Percentiles rank a stretch among this genome's conserved stretches.
Evolutionary conservation across 257 asterid species (phyloP).

Genomic region (Euphrasia confusa): DNA sequence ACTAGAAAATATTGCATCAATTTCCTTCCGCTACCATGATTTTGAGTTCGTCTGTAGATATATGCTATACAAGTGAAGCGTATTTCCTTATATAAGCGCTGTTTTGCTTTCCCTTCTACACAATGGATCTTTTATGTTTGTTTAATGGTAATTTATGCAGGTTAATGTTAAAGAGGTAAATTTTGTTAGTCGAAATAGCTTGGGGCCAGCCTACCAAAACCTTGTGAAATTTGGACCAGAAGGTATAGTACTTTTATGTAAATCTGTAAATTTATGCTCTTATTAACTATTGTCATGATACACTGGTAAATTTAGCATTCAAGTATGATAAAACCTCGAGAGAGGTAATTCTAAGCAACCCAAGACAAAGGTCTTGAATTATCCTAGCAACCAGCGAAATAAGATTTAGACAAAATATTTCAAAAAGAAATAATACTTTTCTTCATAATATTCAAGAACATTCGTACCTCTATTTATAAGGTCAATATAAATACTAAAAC

Average conservation of each 20-base stretch:
- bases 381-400: no score
- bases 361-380: no score
- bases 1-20: neutral
- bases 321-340: no score
- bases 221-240: conserved; percentile 28
- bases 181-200: conserved; percentile 42
- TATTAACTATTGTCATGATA: neutral
- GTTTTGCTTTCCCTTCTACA: neutral
- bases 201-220: conserved; percentile 22
- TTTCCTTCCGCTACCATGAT: no score
- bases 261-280: neutral
- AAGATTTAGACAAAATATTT: no score
- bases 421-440: no score
- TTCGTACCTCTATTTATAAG: no score
- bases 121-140: neutral
- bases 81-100: no score
- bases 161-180: conserved; percentile 58
- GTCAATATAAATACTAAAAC: no score
- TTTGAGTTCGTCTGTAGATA: neutral
- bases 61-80: conserved; percentile 14
- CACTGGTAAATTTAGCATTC: no score
- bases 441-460: no score
- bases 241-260: conserved; percentile 31
- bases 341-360: no score
- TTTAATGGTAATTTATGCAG: conserved; percentile 27